Conservation (phyloP, 495 filamentous ascomycete genomes). For the Polyplosphaeria fusca region DNA sequence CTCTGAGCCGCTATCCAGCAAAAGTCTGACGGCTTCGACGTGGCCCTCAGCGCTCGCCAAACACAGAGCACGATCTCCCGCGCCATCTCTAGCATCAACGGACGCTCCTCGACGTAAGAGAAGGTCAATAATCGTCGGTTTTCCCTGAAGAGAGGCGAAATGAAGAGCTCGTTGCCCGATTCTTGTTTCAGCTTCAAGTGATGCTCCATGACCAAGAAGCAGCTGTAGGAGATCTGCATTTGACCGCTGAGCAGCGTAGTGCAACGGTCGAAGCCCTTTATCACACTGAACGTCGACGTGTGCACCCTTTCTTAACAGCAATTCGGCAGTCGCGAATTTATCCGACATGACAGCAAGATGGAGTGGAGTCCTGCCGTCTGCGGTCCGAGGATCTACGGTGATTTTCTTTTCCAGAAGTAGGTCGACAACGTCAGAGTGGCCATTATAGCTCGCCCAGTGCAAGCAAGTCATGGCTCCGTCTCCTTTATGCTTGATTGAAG, state of each 20-base stretch:
- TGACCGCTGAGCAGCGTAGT: conserved; percentile 46
- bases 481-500: conserved; percentile 37
- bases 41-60: conserved; percentile 43
- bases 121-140: conserved; percentile 40
- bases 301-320: conserved; percentile 39
- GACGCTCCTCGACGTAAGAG: conserved; percentile 44
- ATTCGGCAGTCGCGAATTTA: conserved; percentile 45
- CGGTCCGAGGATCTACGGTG: conserved; percentile 35
- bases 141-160: conserved; percentile 40
- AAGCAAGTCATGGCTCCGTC: conserved; percentile 48
- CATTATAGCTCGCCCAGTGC: conserved; percentile 48
- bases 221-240: conserved; percentile 42
- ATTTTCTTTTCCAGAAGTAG: conserved; percentile 33
- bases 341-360: conserved; percentile 46
- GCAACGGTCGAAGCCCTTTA: conserved; percentile 41
- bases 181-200: conserved; percentile 42
- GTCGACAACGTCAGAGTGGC: conserved; percentile 45
- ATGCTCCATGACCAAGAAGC: conserved; percentile 44
- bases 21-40: conserved; percentile 40
- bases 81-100: conserved; percentile 43
- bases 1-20: conserved; percentile 45
- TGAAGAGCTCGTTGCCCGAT: conserved; percentile 45
- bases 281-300: conserved; percentile 39
- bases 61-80: conserved; percentile 44
- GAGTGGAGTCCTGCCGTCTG: conserved; percentile 43